Evolutionary conservation across 176 grass and related monocot genomes (phyloP).

Genomic region (Canna indica): DNA sequence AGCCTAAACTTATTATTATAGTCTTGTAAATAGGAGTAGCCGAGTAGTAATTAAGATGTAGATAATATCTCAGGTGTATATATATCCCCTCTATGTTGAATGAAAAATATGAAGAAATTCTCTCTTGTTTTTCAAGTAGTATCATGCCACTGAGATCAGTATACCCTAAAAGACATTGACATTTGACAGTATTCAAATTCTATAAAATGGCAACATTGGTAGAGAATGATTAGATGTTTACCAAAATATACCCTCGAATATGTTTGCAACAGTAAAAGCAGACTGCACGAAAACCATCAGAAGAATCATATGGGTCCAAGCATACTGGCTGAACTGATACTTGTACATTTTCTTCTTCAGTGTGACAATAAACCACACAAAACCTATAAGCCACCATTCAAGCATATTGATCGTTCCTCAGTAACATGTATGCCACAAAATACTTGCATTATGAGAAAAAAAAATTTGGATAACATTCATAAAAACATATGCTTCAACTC

Average conservation of each 20-base stretch:
- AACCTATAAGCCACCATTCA: conserved; percentile 47
- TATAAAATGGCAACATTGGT: not conserved
- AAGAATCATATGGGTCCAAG: conserved; percentile 99
- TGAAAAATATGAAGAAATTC: too few species aligned
- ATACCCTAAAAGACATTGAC: not conserved
- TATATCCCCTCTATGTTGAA: too few species aligned
- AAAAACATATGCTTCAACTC: not conserved
- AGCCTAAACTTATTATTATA: too few species aligned
- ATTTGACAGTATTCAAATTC: not conserved
- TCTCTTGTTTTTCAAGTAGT: too few species aligned
- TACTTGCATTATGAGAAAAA: not conserved
- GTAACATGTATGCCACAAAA: not conserved
- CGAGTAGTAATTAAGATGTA: too few species aligned
- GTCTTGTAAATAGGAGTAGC: too few species aligned
- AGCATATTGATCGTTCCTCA: conserved; percentile 14
- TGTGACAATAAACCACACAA: conserved; percentile 99
- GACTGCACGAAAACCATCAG: conserved; percentile 83
- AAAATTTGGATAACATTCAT: not conserved
- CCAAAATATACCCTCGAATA: conserved; percentile 99
- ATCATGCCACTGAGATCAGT: not conserved
- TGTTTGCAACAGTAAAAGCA: conserved; percentile 97
- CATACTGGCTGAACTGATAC: conserved; percentile 99
- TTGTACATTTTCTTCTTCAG: conserved; percentile 98
- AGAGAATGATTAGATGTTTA: conserved; percentile 18
- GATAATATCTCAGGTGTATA: too few species aligned